A percentile compares a stretch with the other conserved stretches of the same genome.
phyloP scores from a whole-genome alignment of 352 stramenopile species.

The Pythium guiyangense region DNA sequence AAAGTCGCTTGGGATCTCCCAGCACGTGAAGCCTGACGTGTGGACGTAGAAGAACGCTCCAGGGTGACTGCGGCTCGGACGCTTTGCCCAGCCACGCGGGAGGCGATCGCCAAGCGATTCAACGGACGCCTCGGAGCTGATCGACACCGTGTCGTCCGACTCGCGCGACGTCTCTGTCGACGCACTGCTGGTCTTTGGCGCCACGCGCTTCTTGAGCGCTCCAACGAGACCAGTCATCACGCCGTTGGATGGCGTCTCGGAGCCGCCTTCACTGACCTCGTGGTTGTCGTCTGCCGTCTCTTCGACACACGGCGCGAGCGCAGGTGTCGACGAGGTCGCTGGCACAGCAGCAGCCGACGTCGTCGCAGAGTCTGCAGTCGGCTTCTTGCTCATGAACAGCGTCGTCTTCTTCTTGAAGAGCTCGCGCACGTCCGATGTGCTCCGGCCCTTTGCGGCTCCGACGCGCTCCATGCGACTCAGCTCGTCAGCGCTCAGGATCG shows the following conservation, averaged over 20 bases:
- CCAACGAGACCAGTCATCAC: conserved; percentile 15
- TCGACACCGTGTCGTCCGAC: conserved; percentile 44
- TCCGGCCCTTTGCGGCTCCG: conserved; percentile 21
- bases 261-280: not conserved
- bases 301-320: conserved; percentile 6
- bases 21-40: conserved; percentile 53
- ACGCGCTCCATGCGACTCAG: conserved; percentile 16
- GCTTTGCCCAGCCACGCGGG: conserved; percentile 50
- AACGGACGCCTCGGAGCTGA: conserved; percentile 15
- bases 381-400: conserved; percentile 17
- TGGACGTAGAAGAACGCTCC: conserved; percentile 70
- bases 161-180: conserved; percentile 19
- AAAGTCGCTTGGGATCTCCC: conserved; percentile 47
- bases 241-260: conserved; percentile 9
- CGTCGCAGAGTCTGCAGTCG: not conserved
- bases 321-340: conserved; percentile 1
- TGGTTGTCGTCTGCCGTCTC: conserved; percentile 1
- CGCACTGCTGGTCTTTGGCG: conserved; percentile 5
- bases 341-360: not conserved
- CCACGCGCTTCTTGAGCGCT: conserved; percentile 29
- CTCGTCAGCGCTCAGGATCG: conserved; percentile 11
- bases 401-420: conserved; percentile 49
- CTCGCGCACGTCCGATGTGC: conserved; percentile 36
- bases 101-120: conserved; percentile 24
- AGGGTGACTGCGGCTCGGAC: conserved; percentile 58